Conservation (phyloP, 371 early-diverging fungal species). For the Dinochytrium kinnereticum region DNA sequence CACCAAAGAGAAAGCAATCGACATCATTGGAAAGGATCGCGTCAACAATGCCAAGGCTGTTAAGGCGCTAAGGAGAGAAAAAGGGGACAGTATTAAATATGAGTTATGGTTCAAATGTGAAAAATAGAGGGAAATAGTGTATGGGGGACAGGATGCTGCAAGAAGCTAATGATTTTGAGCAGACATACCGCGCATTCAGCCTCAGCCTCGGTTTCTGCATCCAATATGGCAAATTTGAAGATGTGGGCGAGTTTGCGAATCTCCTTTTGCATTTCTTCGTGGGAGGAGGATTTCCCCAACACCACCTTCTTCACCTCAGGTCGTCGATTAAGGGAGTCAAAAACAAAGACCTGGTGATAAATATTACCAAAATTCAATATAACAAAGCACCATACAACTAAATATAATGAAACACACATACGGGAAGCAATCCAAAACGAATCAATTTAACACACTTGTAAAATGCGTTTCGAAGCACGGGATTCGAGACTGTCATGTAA, state of each 20-base stretch:
- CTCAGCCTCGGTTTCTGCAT: background rate
- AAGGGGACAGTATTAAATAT: background rate
- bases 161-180: background rate
- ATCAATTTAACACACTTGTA: background rate
- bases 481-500: background rate
- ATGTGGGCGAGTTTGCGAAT: background rate
- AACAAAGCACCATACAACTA: background rate
- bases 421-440: background rate
- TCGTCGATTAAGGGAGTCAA: slow-evolving; percentile 8
- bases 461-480: background rate
- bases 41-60: slow-evolving; percentile 20
- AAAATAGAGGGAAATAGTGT: background rate
- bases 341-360: background rate
- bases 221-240: slow-evolving; percentile 3
- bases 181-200: slow-evolving; percentile 3
- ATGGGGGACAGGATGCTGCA: background rate
- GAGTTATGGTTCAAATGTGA: background rate
- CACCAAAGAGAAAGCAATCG: slow-evolving; percentile 29
- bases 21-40: slow-evolving; percentile 27
- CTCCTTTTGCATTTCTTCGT: background rate
- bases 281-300: background rate
- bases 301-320: background rate
- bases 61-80: slow-evolving; percentile 1
- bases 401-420: background rate
- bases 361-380: background rate